Base-by-base conservation (phyloP, 306 rosid genomes). In the Phaseolus lunatus region DNA sequence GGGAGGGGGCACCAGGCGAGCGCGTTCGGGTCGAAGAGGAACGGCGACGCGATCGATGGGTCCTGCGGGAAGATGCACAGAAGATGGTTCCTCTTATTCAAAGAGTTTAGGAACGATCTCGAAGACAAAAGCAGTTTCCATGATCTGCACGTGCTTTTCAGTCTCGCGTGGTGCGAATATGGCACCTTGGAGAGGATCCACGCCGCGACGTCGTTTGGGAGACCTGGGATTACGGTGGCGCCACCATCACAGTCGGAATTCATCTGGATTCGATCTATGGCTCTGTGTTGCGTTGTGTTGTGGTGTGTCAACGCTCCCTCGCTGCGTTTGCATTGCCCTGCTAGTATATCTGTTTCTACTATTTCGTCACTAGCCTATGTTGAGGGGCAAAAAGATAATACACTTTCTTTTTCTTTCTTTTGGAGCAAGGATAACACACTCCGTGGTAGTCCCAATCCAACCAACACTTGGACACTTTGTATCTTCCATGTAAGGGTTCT, bases 1-100 rank as follows among this genome's bases (percentile, higher is more conserved):
- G 97, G 98, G 31, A 94, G 92, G 5, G 89, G 89, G 27, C 84
- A 82, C 98, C 97, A 94, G 1, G 95, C 96, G 12, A 84, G 91
- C 37, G 70, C 69, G 41, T 57, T 23, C 0, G 90, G 95, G 73
- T 94, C 96, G 80, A 94, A 92, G 22, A 94, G 95, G 76, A 57
- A 92, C 0, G 98, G 96, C 5, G 89, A 41, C 2, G 86, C 50
- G 10, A 90, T 75, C 4, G 83, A 86, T 9, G 97, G 98, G 81
- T 89, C 95, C 23, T 90, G 85, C 0, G 97, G 93, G 90, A 94
- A 94, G 29, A 94, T 70, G 47, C 96, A 94, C 20, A 94, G 86
- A 19, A 94, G 90, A 66, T 77, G 85, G 79, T 83, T 88, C 20
- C 26, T 47, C 0, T 0, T 2, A 0, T 66, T 87, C 48, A 96